Conservation (phyloP, 768 basidiomycete species). For the Rhizopogon vinicolor region DNA sequence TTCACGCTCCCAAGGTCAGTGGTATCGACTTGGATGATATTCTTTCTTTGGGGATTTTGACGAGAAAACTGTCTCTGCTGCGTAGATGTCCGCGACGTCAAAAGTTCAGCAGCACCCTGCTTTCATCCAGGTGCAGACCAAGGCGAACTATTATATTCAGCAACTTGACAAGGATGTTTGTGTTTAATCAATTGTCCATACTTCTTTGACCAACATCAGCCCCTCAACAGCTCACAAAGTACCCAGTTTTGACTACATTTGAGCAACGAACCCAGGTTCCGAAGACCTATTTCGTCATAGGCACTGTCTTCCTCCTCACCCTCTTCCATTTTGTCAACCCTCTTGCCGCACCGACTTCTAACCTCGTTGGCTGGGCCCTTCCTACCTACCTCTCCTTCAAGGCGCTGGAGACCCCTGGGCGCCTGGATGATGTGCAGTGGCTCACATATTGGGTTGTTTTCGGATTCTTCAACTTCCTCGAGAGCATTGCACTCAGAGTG, state of each 20-base stretch:
- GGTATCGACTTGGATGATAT: not conserved
- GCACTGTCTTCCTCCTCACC: constrained; percentile 58
- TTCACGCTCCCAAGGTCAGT: constrained; percentile 10
- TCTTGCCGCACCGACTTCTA: constrained; percentile 88
- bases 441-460: constrained; percentile 97
- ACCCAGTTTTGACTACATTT: constrained; percentile 75
- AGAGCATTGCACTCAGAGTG: constrained; percentile 76
- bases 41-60: not conserved
- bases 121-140: constrained; percentile 78
- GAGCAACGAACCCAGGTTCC: constrained; percentile 92
- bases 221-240: constrained; percentile 68
- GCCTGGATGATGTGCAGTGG: constrained; percentile 91
- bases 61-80: constrained; percentile 8
- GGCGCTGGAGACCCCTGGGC: constrained; percentile 83
- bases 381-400: constrained; percentile 95
- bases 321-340: constrained; percentile 85
- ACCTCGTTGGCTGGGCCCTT: constrained; percentile 90
- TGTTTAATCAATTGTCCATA: constrained; percentile 4
- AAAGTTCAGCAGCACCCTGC: constrained; percentile 86
- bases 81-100: constrained; percentile 73
- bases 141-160: constrained; percentile 73
- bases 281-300: constrained; percentile 86
- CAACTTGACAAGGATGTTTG: constrained; percentile 97
- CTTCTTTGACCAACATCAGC: constrained; percentile 2
- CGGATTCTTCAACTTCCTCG: constrained; percentile 89